Evolutionary conservation across 2,329 filamentous ascomycete genomes (phyloP).

Genomic region (Elsinoe australis): DNA sequence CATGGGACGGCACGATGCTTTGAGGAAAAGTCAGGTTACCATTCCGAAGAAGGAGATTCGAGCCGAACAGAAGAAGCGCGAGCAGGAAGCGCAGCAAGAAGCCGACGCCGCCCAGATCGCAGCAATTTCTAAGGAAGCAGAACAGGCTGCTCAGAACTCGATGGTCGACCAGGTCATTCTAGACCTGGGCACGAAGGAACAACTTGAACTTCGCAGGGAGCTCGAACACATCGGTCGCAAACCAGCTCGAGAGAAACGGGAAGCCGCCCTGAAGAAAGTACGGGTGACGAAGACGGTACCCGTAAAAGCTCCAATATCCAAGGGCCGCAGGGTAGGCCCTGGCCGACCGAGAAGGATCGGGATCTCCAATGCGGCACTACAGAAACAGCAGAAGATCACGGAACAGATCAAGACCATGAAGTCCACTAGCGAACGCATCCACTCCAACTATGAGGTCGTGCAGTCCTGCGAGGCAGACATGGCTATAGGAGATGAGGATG

Average conservation of each 20-base stretch:
- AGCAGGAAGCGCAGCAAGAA: not conserved
- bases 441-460: slow-evolving; percentile 35
- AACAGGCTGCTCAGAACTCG: not conserved
- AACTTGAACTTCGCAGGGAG: not conserved
- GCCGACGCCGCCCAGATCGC: slow-evolving; percentile 1
- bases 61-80: slow-evolving; percentile 8
- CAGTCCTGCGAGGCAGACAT: slow-evolving; percentile 43
- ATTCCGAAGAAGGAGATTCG: slow-evolving; percentile 11
- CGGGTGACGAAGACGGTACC: not conserved
- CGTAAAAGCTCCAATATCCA: not conserved
- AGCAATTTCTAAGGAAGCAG: not conserved
- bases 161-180: slow-evolving; percentile 12
- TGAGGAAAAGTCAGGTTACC: slow-evolving; percentile 38
- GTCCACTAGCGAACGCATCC: slow-evolving; percentile 18
- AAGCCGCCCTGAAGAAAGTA: not conserved
- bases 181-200: slow-evolving; percentile 5
- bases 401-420: slow-evolving; percentile 15
- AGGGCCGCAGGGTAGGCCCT: not conserved
- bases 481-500: slow-evolving; percentile 43
- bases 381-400: slow-evolving; percentile 7
- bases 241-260: not conserved
- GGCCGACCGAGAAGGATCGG: not conserved
- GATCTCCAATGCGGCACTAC: not conserved
- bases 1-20: slow-evolving; percentile 41
- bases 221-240: not conserved